Conservation (phyloP, 768 basidiomycete genomes). For the Macrolepiota dolichaula region DNA sequence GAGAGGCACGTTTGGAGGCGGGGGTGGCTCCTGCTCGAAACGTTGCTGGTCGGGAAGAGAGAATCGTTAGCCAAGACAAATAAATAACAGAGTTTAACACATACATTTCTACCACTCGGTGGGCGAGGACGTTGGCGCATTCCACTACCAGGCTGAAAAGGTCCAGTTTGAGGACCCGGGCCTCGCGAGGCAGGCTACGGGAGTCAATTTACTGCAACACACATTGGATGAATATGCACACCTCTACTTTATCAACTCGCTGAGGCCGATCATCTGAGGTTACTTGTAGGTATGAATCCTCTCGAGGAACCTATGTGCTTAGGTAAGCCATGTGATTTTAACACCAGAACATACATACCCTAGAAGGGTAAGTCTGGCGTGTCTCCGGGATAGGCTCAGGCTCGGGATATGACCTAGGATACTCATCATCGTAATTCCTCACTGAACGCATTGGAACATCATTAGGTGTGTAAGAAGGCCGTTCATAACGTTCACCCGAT, state of each 20-base stretch:
- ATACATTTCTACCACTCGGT: background rate
- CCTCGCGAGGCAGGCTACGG: background rate
- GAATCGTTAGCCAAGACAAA: background rate
- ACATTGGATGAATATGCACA: background rate
- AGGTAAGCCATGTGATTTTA: background rate
- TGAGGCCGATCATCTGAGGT: background rate
- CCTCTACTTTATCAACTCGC: constrained; percentile 5
- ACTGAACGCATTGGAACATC: background rate
- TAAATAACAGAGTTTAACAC: background rate
- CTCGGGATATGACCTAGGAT: constrained; percentile 3
- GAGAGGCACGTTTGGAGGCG: background rate
- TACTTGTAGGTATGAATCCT: background rate
- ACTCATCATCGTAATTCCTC: constrained; percentile 1
- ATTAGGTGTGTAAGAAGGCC: background rate
- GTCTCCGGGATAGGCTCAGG: background rate
- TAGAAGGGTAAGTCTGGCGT: background rate
- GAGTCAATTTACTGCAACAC: background rate
- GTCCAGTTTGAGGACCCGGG: background rate
- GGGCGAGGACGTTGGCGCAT: background rate
- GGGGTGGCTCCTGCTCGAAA: background rate
- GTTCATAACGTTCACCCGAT: background rate
- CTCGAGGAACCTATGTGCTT: background rate
- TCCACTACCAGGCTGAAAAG: background rate
- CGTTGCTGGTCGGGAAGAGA: background rate
- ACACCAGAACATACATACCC: background rate